Base-by-base conservation (phyloP, 192 early-diverging fungal genomes). In the Jimgerdemannia flammicorona region DNA sequence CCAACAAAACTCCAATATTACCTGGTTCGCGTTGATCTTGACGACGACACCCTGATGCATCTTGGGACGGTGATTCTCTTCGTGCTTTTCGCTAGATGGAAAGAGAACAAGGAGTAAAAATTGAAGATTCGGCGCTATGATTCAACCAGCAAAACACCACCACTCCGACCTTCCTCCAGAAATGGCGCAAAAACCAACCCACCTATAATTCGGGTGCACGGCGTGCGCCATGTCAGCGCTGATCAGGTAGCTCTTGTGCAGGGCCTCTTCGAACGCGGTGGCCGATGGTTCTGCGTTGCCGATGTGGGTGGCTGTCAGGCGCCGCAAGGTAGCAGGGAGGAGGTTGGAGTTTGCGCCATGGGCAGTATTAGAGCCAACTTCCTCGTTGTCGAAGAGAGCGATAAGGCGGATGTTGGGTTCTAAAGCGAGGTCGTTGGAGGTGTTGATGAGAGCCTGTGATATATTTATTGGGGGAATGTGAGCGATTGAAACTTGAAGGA, bases 301-400 rank as follows among this genome's bases (percentile, higher is more conserved):
- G 65, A 88, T 75, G 4, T 77, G 63, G 4, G 81, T 81, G 63
- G 77, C 68, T 10, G 81, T 75, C 77, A 95, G 83, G 59, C 94
- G 87, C 67, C 89, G 86, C 66, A 96, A 77, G 19, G 92, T 89
- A 14, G 87, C 78, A 64, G 91, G 93, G 19, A 96, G 85, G 74
- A 99, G 84, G 74, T 94, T 93, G 10, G 95, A 97, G 79, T 93
- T 94, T 14, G 98, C 98, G 70, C 98, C 98, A 76, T 97, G 93
- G 4, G 96, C 97, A 63, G 95, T 94, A 11, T 83, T 85, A 41
- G 94, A 95, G 41, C 98, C 98, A 44, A 99, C 90, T 76, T 99
- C 98, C 81, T 99, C 98, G 84, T 99, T 98, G 81, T 99, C 98
- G 77, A 99, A 99, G 54, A 99, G 86, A 40, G 93, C 88, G 49